Evolutionary conservation across 2,329 filamentous ascomycete genomes (phyloP).

Genomic region (Cladosporium austrohemisphaericum): DNA sequence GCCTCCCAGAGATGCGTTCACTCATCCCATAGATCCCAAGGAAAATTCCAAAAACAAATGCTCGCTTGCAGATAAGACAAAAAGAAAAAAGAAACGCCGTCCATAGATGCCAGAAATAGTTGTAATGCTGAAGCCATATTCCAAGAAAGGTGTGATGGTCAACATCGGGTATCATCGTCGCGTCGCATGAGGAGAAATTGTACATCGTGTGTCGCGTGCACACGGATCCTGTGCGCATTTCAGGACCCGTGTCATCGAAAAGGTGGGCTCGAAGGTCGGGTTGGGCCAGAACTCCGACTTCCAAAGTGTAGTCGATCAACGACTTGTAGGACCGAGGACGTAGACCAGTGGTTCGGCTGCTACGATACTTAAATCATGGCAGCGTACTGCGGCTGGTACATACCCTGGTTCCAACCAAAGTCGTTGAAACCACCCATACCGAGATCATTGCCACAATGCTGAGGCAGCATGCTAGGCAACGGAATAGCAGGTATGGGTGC

Average conservation of each 20-base stretch:
- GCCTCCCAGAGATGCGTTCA: conserved; percentile 17
- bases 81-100: conserved; percentile 45
- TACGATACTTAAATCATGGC: conserved; percentile 64
- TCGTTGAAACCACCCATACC: conserved; percentile 62
- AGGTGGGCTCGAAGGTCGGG: conserved; percentile 30
- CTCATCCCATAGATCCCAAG: conserved; percentile 5
- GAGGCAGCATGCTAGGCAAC: conserved; percentile 81
- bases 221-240: conserved; percentile 40
- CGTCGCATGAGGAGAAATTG: conserved; percentile 39
- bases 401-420: conserved; percentile 85
- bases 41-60: conserved; percentile 17
- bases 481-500: conserved; percentile 73
- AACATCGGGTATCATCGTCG: conserved; percentile 38
- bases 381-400: conserved; percentile 68
- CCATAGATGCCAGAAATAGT: conserved; percentile 43
- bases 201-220: conserved; percentile 40
- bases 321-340: conserved; percentile 16
- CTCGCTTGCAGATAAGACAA: conserved; percentile 15
- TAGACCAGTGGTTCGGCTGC: conserved; percentile 13
- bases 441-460: conserved; percentile 71
- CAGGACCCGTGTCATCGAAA: conserved; percentile 26
- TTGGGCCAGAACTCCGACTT: conserved; percentile 41
- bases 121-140: conserved; percentile 25
- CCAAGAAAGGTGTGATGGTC: conserved; percentile 31
- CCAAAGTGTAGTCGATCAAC: conserved; percentile 28